Conservation (phyloP, 2,329 filamentous ascomycete species). For the Graphiopsis chlorocephala region DNA sequence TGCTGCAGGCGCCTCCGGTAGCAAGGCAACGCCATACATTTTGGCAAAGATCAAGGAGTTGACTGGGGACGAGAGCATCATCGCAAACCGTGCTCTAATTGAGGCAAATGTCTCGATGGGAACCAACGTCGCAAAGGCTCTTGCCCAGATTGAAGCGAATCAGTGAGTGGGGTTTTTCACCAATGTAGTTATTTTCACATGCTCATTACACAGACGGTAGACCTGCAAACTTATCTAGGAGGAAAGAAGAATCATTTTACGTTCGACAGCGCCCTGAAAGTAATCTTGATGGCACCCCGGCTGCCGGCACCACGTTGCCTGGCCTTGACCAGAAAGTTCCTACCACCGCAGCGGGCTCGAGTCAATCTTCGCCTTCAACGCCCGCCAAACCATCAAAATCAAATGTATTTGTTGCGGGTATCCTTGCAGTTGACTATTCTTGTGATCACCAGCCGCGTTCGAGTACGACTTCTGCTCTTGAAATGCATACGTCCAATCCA, state of each 20-base stretch:
- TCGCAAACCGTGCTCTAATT: conserved; percentile 70
- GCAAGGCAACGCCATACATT: conserved; percentile 80
- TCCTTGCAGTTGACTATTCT: conserved; percentile 80
- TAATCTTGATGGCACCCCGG: not conserved
- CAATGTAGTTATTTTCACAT: not conserved
- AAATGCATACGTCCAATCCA: conserved; percentile 80
- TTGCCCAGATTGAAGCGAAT: conserved; percentile 53
- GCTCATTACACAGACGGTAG: conserved; percentile 17
- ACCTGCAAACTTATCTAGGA: not conserved
- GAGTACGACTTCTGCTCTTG: conserved; percentile 44
- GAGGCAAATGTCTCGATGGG: conserved; percentile 65
- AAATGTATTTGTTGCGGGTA: conserved; percentile 85
- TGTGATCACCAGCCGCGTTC: conserved; percentile 65
- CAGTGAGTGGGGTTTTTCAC: not conserved
- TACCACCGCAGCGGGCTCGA: not conserved
- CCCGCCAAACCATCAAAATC: conserved; percentile 30
- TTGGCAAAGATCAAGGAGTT: conserved; percentile 75
- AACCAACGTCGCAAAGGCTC: conserved; percentile 62
- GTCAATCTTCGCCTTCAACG: not conserved
- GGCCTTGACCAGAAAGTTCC: not conserved
- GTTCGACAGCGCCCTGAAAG: not conserved
- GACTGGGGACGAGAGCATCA: conserved; percentile 67
- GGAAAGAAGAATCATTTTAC: not conserved
- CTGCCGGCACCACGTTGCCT: not conserved
- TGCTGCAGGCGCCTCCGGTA: conserved; percentile 66